phyloP scores from a whole-genome alignment of 2,329 filamentous ascomycete genomes.

The Nothopassalora personata region DNA sequence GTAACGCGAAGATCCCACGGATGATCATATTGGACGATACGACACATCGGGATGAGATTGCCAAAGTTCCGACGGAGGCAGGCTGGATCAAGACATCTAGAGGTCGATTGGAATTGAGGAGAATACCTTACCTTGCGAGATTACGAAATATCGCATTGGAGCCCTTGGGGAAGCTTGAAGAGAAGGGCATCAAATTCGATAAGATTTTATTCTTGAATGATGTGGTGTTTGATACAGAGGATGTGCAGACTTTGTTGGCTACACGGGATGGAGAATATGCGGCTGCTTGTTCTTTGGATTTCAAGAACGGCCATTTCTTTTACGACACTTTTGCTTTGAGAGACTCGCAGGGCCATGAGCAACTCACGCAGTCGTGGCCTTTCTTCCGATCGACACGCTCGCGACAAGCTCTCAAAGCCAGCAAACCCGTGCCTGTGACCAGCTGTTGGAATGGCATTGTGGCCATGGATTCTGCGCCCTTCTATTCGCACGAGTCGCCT shows the following conservation, averaged over 20 bases:
- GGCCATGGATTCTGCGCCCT: slow-evolving; percentile 51
- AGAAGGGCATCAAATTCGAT: slow-evolving; percentile 50
- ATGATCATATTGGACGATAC: slow-evolving; percentile 54
- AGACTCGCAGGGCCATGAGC: slow-evolving; percentile 48
- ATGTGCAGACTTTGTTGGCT: slow-evolving; percentile 52
- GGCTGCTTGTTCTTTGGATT: slow-evolving; percentile 59
- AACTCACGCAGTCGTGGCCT: slow-evolving; percentile 54
- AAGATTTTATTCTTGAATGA: slow-evolving; percentile 60
- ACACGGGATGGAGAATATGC: slow-evolving; percentile 57
- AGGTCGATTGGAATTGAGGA: slow-evolving; percentile 52
- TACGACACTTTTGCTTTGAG: slow-evolving; percentile 61
- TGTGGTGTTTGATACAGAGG: slow-evolving; percentile 55
- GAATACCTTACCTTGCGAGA: slow-evolving; percentile 64
- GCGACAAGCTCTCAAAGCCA: slow-evolving; percentile 49
- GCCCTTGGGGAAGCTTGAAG: slow-evolving; percentile 50
- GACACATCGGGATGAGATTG: slow-evolving; percentile 55
- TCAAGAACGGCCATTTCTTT: slow-evolving; percentile 48
- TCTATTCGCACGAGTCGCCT: slow-evolving; percentile 38
- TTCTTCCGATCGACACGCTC: slow-evolving; percentile 52
- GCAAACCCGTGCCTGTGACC: slow-evolving; percentile 53
- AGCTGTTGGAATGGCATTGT: slow-evolving; percentile 60
- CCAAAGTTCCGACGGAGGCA: slow-evolving; percentile 41
- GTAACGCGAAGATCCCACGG: slow-evolving; percentile 47
- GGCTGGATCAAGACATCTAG: slow-evolving; percentile 62
- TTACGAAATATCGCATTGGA: slow-evolving; percentile 60